Evolutionary conservation across 805 yeast species (phyloP).

Genomic region (Yarrowia divulgata): DNA sequence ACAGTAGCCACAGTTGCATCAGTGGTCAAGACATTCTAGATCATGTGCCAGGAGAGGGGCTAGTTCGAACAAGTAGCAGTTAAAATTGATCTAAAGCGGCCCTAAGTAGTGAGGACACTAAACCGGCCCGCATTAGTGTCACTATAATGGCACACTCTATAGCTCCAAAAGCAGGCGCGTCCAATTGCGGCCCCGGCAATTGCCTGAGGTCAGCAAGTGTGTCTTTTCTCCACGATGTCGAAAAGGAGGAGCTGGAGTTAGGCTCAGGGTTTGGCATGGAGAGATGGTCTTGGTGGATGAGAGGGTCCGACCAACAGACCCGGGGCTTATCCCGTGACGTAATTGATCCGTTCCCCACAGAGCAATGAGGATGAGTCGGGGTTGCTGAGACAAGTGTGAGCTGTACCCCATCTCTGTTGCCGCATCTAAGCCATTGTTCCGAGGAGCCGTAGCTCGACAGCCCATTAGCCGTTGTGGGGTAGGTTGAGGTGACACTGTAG

Average conservation of each 20-base stretch:
- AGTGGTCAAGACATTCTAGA: not conserved
- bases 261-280: not conserved
- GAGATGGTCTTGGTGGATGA: not conserved
- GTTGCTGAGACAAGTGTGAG: too few species aligned
- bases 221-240: conserved; percentile 8
- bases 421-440: too few species aligned
- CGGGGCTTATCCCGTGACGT: too few species aligned
- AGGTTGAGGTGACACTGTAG: too few species aligned
- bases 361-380: too few species aligned
- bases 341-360: conserved; percentile 34
- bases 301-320: too few species aligned
- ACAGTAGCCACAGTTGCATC: not conserved
- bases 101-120: not conserved
- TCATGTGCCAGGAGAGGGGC: conserved; percentile 6
- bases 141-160: not conserved
- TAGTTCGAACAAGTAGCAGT: not conserved
- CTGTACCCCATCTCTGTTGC: too few species aligned
- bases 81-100: not conserved
- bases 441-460: too few species aligned
- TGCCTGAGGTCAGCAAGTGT: not conserved
- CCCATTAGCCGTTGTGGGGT: conserved; percentile 6
- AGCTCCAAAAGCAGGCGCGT: not conserved
- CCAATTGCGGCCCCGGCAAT: not conserved
- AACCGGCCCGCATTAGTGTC: not conserved
- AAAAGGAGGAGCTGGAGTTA: conserved; percentile 18